A percentile compares a stretch with the other conserved stretches of the same genome.
Conservation (phyloP, 345 rosid species). For the Gossypium mustelinum region DNA sequence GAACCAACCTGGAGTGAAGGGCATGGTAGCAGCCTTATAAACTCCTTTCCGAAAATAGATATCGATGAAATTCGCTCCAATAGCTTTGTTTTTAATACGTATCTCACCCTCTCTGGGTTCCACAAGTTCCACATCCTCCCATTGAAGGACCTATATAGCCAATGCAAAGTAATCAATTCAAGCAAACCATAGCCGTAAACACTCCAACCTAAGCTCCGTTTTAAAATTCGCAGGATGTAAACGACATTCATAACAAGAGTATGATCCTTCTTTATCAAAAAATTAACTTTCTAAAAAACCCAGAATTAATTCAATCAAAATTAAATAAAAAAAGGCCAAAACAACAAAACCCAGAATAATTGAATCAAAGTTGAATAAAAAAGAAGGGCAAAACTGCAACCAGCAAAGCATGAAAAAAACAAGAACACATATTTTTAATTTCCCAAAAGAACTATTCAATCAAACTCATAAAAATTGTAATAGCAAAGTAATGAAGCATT, state of each 20-base stretch:
- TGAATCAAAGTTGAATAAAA: neutral
- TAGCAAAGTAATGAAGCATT: neutral
- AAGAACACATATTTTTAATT: neutral
- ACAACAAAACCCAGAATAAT: neutral
- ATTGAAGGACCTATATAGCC: conserved; percentile 61
- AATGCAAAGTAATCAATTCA: neutral
- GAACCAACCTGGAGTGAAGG: conserved; percentile 78
- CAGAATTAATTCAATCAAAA: neutral
- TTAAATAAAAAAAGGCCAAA: neutral
- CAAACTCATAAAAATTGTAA: neutral
- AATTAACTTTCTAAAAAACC: neutral
- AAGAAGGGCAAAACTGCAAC: neutral
- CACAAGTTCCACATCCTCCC: conserved; percentile 83
- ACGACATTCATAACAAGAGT: neutral
- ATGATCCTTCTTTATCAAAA: neutral
- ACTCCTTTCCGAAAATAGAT: conserved; percentile 77
- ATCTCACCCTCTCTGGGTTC: conserved; percentile 87
- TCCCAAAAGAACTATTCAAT: neutral
- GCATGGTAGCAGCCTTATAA: conserved; percentile 59
- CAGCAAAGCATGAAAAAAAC: neutral
- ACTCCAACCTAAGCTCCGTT: neutral
- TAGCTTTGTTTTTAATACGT: conserved; percentile 68
- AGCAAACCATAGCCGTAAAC: conserved; percentile 4
- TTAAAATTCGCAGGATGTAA: neutral
- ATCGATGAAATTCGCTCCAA: conserved; percentile 88